Conservation (phyloP, 2,329 filamentous ascomycete species). For the Alternaria conjuncta region DNA sequence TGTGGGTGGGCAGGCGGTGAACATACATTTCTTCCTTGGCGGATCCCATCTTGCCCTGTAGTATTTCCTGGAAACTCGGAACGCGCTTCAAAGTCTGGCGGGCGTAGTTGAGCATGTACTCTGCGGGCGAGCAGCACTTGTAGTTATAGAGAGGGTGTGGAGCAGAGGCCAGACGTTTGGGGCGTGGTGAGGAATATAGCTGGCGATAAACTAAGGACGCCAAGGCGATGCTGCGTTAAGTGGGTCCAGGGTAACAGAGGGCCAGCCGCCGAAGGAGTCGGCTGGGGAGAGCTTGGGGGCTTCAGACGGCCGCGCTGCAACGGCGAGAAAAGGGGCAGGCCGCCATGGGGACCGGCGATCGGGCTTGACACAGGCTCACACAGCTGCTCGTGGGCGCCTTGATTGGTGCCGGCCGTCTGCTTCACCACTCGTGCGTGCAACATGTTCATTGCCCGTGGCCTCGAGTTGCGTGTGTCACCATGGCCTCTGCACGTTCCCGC, state of each 20-base stretch:
- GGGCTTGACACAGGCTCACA: neutral
- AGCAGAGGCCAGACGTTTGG: slow-evolving; percentile 25
- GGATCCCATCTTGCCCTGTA: slow-evolving; percentile 49
- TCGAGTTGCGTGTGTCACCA: neutral
- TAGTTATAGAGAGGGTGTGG: slow-evolving; percentile 11
- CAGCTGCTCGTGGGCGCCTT: slow-evolving; percentile 25
- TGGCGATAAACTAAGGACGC: slow-evolving; percentile 32
- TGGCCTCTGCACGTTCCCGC: slow-evolving; percentile 2
- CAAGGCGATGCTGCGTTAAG: slow-evolving; percentile 32
- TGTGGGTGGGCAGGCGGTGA: slow-evolving; percentile 36
- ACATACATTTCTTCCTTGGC: slow-evolving; percentile 51
- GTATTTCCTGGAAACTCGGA: slow-evolving; percentile 51
- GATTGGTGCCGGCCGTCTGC: slow-evolving; percentile 26
- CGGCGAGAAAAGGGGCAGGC: slow-evolving; percentile 34
- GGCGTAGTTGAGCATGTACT: slow-evolving; percentile 49
- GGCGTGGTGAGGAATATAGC: slow-evolving; percentile 35
- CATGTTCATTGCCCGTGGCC: neutral
- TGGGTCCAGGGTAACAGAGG: slow-evolving; percentile 16
- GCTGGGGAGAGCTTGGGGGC: neutral
- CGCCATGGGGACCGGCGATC: slow-evolving; percentile 11
- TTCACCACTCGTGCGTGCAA: neutral
- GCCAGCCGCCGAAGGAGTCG: slow-evolving; percentile 6
- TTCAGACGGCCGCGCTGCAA: slow-evolving; percentile 11
- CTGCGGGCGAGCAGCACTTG: slow-evolving; percentile 25
- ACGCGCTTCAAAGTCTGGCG: slow-evolving; percentile 50